Evolutionary conservation across 305 asterid genomes (phyloP), one percentile per base, ranked within the genome.

Genomic region (Stenogyne calaminthoides): DNA sequence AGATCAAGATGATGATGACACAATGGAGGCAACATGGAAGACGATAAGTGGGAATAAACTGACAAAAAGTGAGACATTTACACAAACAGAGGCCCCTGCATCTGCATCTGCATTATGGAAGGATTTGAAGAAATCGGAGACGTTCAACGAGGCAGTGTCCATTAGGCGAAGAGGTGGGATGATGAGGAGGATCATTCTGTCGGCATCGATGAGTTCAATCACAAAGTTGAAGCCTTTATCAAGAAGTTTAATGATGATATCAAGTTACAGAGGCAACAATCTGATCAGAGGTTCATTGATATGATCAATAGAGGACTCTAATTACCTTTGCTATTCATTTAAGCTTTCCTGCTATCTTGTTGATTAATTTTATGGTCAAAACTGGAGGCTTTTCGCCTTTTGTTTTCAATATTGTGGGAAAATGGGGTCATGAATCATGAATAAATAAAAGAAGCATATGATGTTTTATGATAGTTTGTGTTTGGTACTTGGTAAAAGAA

Each of bases 21-120:
- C 87, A 6, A 74, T 87, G 75, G 92, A 85, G 36, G 84, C 88
- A 0, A 83, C 89, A 3, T 87, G 92, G 92, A 72, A 51, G 68
- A 78, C 88, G 10, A 87, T 87, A 69, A 67, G 44, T 22, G 34
- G 49, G 9, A 46, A 12, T 63, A 40, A 69, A 1, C 69, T 77
- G 37, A 77, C 71, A 49, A 83, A 83, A 75, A 70, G 85, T 25
- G 84, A 77, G 37, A 81, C 84, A 15, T 49, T 49, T 15, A 0
- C 79, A 87, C 84, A 69, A 9, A 1, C 34, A 3, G 81, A 76
- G 72, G 84, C 22, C 7, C 2, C 22, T 57, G 22, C n/a, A 63
- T 42, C 11, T 54, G 69, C 76, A 82, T 1, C 9, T 83, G 1
- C 80, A 0, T 77, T 64, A n/a, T 78, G 82, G 87, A 85, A 74